Evolutionary conservation across 805 yeast genomes (phyloP).

Genomic region (Brettanomyces nanus): DNA sequence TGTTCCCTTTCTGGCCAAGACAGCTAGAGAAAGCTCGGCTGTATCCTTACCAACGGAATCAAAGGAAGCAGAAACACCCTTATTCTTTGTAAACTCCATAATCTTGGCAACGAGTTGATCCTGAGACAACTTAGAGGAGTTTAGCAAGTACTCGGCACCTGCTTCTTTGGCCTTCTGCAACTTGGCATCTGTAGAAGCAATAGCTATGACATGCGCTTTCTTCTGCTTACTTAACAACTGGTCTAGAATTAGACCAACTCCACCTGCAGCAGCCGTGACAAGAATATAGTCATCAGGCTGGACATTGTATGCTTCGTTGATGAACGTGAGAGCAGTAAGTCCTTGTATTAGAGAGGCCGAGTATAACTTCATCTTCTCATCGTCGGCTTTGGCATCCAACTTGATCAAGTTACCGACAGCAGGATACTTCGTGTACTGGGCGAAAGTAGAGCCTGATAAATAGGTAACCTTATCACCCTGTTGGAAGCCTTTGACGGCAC

Average conservation of each 20-base stretch:
- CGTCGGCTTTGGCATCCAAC: slow-evolving; percentile 39
- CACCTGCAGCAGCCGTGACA: slow-evolving; percentile 94
- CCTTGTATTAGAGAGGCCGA: slow-evolving; percentile 67
- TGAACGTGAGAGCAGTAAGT: slow-evolving; percentile 69
- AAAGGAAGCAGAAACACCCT: slow-evolving; percentile 61
- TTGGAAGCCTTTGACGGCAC: slow-evolving; percentile 40
- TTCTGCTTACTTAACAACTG: slow-evolving; percentile 47
- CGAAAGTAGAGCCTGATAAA: slow-evolving; percentile 46
- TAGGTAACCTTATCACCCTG: slow-evolving; percentile 72
- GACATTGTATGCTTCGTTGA: slow-evolving; percentile 57
- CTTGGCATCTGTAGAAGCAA: slow-evolving; percentile 74
- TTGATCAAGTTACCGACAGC: slow-evolving; percentile 32
- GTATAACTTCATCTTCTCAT: slow-evolving; percentile 41
- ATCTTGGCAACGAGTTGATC: slow-evolving; percentile 53
- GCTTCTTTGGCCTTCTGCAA: slow-evolving; percentile 51
- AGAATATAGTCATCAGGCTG: slow-evolving; percentile 63
- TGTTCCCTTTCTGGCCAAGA: slow-evolving; percentile 64
- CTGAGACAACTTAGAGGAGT: slow-evolving; percentile 29
- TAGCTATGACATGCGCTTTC: slow-evolving; percentile 81
- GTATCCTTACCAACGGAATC: slow-evolving; percentile 79
- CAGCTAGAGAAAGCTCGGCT: slow-evolving; percentile 51
- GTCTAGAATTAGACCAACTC: slow-evolving; percentile 68
- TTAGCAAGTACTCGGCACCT: slow-evolving; percentile 74
- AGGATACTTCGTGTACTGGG: slow-evolving; percentile 57
- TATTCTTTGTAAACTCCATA: slow-evolving; percentile 49